A percentile compares a stretch with the other conserved stretches of the same genome.
phyloP scores from a whole-genome alignment of 2,329 filamentous ascomycete genomes.

The Lomentospora prolificans region DNA sequence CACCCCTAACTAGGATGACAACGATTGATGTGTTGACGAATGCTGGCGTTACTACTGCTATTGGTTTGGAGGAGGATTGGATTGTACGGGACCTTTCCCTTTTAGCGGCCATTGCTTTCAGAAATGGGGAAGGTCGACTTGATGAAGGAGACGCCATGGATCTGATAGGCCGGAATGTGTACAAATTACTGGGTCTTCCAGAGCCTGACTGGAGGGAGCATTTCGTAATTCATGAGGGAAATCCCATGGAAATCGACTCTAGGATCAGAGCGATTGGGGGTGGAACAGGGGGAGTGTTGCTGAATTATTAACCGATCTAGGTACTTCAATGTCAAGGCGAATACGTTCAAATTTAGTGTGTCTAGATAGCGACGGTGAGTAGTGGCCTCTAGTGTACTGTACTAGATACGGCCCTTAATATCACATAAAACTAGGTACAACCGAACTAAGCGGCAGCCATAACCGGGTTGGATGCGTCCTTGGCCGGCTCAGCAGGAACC shows the following conservation, averaged over 20 bases:
- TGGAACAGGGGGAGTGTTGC: background rate
- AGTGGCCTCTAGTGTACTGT: no score
- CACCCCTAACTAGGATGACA: slow-evolving; percentile 57
- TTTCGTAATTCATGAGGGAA: slow-evolving; percentile 55
- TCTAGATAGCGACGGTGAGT: no score
- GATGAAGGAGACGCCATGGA: slow-evolving; percentile 44
- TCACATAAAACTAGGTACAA: no score
- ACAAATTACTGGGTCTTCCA: slow-evolving; percentile 43
- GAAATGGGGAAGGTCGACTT: slow-evolving; percentile 42
- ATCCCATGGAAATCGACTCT: slow-evolving; percentile 50
- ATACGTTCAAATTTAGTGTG: no score
- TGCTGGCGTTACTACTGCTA: slow-evolving; percentile 47
- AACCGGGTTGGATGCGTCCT: slow-evolving; percentile 1
- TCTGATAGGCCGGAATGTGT: slow-evolving; percentile 47
- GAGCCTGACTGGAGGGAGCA: slow-evolving; percentile 26
- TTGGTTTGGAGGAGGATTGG: slow-evolving; percentile 55
- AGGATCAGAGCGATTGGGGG: slow-evolving; percentile 41
- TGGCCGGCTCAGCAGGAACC: background rate
- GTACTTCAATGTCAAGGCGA: background rate
- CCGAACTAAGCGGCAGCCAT: slow-evolving; percentile 1
- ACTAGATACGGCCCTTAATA: no score
- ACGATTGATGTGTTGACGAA: slow-evolving; percentile 45
- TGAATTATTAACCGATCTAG: background rate
- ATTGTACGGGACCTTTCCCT: slow-evolving; percentile 49
- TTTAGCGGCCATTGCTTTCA: slow-evolving; percentile 48